Base-by-base conservation (phyloP, 345 rosid species). In the Clausena lansium region DNA sequence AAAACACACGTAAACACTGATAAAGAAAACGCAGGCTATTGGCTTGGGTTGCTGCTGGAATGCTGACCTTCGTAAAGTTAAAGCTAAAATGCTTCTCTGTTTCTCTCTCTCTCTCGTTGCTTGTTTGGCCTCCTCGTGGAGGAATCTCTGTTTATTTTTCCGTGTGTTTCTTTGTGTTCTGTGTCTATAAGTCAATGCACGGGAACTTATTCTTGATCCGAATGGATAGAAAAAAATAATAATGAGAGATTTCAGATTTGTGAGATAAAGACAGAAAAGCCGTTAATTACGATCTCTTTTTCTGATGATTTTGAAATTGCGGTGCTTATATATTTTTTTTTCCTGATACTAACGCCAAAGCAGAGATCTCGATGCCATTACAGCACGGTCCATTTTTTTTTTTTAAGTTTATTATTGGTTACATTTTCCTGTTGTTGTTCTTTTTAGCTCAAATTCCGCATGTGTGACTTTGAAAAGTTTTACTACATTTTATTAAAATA, bases 41-140 rank as follows among this genome's bases (percentile, higher is more conserved):
- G 76, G 30, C 39, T 60, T 73, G 27, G 36, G 22, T 55, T 59
- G 69, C 45, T 32, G 27, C 38, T 72, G 7, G 22, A 81, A 32
- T 68, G 85, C 87, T 87, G 92, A 89, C 88, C 87, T 84, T 79
- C 35, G 81, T 63, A 87, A 87, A 85, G 90, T 70, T 81, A 87
- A 88, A 87, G 89, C 80, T 71, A 84, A 69, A 66, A 76, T 52
- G 36, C 58, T 65, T 67, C 77, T 74, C 58, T 69, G 67, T 76
- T 80, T 72, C 70, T 77, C 73, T 82, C 17, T 28, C 32, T 4
- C n/a, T 52, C n/a, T 5, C 57, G 5, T 0, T 45, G 15, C 3
- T 13, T 45, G 50, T 45, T 45, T 11, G 6, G 75, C 75, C 80
- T 81, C 90, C 90, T 91, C 92, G 96, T 85, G 70, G 88, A 81